These are phyloP conservation scores for Mucor circinelloides DNA, from an alignment of 371 early-diverging fungal genomes.

Conservation along the genomic window DNA sequence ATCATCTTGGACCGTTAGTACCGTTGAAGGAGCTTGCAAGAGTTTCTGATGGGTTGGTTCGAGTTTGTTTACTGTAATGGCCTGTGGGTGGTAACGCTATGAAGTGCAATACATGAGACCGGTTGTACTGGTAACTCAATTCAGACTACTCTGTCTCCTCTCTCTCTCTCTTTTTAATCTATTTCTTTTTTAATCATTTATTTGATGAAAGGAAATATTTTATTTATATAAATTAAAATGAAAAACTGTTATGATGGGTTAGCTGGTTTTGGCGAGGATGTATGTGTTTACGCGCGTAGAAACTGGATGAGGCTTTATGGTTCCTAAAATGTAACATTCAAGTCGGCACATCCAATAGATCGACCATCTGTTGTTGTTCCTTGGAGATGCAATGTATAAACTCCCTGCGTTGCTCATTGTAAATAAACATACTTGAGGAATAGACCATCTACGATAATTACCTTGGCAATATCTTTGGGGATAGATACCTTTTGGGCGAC, in stretches of 20 bases:
- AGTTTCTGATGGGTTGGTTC: constrained; percentile 26
- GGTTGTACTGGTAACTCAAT: constrained; percentile 45
- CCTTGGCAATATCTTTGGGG: background rate
- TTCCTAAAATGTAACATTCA: background rate
- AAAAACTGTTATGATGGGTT: background rate
- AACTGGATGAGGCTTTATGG: background rate
- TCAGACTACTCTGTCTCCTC: constrained; percentile 56
- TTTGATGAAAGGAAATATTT: background rate
- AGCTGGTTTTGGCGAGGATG: background rate
- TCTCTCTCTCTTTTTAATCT: constrained; percentile 11
- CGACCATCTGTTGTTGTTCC: background rate
- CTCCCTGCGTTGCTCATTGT: background rate
- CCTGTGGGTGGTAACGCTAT: constrained; percentile 50
- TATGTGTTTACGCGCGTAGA: background rate
- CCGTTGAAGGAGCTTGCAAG: constrained; percentile 17
- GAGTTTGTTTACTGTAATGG: constrained; percentile 35
- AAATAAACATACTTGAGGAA: too few relatives aligned
- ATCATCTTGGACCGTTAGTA: constrained; percentile 17
- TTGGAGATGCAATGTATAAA: background rate
- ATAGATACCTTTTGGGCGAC: background rate
- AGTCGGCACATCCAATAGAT: background rate
- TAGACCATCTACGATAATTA: background rate
- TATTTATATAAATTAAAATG: background rate
- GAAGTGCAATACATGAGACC: constrained; percentile 57
- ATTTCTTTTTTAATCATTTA: background rate